Evolutionary conservation across 768 basidiomycete genomes (phyloP), one percentile per base, ranked within the genome.

Genomic region (Termitomyces sp.): DNA sequence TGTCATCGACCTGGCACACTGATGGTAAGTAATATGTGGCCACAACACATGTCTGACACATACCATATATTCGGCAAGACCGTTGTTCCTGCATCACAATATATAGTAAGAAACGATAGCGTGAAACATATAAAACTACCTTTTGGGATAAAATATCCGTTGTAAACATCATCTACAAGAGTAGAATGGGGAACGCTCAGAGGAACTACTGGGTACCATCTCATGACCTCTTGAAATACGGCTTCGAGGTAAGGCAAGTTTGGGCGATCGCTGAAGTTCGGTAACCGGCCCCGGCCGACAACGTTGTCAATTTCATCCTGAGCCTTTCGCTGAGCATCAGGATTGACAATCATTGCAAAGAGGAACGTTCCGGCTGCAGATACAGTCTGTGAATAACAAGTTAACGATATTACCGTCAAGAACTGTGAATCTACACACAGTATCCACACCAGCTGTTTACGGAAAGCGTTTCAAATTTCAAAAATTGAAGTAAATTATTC

Each of bases 181-280:
- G 56, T 48, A 18, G 45, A 40, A 40, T 56, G 56, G 2, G 45
- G 20, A 20, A 52, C 31, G 13, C 50, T 39, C 35, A 45, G 25
- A 20, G 38, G 49, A 27, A 13, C 18, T 2, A 50, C 49, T 18
- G 49, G 49, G 38, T 62, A 54, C 74, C 76, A 76, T 12, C 76
- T 67, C 49, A 74, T 42, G 1, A 71, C 61, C 53, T 79, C 78
- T 47, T 72, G 70, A 0, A 58, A 58, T 16, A 79, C 60, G 1
- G 76, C 76, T 25, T 73, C 68, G 12, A 75, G 38, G 50, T 72
- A 77, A 0, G 77, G 75, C 35, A 78, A 64, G 0, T 61, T 63
- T 6, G 64, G 59, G 22, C 67, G 66, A 58, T 77, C 77, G 39
- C 63, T 39, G 51, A 72, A 73, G 3, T 63, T 68, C 40, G 76